These are phyloP conservation scores for Kokia cookei DNA, from an alignment of 441 rosid genomes.

Conservation along the genomic window DNA sequence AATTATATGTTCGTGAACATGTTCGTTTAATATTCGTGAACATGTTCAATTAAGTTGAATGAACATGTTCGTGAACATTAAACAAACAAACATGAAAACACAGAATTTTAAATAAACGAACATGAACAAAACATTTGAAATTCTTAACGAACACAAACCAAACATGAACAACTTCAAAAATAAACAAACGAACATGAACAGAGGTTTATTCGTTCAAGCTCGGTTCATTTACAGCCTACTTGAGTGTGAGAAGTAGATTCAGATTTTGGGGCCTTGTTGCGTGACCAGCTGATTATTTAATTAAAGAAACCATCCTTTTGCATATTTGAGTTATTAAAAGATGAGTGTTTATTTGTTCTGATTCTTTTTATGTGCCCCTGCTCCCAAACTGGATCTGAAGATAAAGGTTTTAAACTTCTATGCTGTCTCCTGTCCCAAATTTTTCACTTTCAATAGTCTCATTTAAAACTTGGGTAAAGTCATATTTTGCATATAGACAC, in stretches of 20 bases:
- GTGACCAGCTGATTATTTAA: neutral
- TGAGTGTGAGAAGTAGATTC: neutral
- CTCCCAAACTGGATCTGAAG: neutral
- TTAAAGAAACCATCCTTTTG: neutral
- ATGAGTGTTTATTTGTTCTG: neutral
- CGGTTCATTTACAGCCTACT: no score
- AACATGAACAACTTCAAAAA: no score
- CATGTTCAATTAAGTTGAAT: no score
- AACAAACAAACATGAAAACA: no score
- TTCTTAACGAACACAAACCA: no score
- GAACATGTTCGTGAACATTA: no score
- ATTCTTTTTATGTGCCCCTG: neutral
- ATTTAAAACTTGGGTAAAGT: slow-evolving; percentile 12
- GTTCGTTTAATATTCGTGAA: no score
- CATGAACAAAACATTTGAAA: no score
- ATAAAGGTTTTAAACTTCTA: neutral
- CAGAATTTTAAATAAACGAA: no score
- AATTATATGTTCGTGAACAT: no score
- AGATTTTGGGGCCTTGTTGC: neutral
- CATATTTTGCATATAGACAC: neutral
- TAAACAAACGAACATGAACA: no score
- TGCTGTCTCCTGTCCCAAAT: neutral
- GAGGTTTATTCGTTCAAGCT: no score
- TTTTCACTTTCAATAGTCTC: neutral
- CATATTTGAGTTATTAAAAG: neutral